Evolutionary conservation across 768 basidiomycete genomes (phyloP), one percentile per base, ranked within the genome.

Genomic region (Ramaria rubella): DNA sequence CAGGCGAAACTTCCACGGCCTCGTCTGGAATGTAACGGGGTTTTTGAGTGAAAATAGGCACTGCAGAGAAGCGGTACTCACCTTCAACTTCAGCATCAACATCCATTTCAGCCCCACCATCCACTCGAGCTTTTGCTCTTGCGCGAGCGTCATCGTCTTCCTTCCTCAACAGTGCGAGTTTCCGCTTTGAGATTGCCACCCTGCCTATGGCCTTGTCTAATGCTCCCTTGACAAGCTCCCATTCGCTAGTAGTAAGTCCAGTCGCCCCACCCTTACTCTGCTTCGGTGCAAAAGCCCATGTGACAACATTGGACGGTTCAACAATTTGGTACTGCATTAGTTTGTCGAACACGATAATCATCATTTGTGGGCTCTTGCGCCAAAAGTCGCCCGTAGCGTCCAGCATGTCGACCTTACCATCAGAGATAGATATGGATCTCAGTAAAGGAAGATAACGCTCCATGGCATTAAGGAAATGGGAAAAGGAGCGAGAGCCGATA

Each of bases 241-340:
- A 98, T 67, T 92, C 85, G 60, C 85, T 82, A 43, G 82, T 75
- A 6, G 53, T 49, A 23, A 58, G 49, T 31, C 58, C 62, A 45
- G 51, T 60, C 34, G 42, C 26, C 8, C 75, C 75, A 19, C 80
- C 79, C 27, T 51, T 40, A n/a, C 21, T 43, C 19, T 58, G 36
- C 58, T 81, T 78, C 49, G 73, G 67, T 15, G 63, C 63, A 69
- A 97, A 95, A 17, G 86, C 81, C 87, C 90, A 95, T 3, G 73
- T 74, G 53, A 96, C 86, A 8, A 98, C 87, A 61, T 99, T 94
- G 15, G 84, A 83, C 0, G 94, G 92, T 63, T 97, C 94, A 38
- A 98, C 87, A 56, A 98, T 90, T 67, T 96, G 94, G 71, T 99
- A 99, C 67, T 98, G 95, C 83, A 98, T 89, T 53, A 98, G 75